A percentile compares a stretch with the other conserved stretches of the same genome.
Evolutionary conservation across 2,329 filamentous ascomycete genomes (phyloP).

Genomic region (Acrocalymma vagum): DNA sequence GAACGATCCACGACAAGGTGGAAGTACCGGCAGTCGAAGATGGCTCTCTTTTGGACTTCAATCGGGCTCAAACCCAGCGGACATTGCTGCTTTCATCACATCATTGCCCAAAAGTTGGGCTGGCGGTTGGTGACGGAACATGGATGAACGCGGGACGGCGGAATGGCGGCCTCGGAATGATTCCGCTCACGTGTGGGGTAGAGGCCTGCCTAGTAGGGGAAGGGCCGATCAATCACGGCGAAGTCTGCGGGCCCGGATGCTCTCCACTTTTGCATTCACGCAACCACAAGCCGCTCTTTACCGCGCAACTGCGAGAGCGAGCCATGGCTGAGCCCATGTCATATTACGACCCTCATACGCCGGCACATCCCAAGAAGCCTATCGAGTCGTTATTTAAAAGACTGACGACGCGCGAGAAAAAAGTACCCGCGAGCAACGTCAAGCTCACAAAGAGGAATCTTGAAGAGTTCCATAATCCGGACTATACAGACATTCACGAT

Average conservation of each 20-base stretch:
- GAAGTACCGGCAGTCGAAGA: no score
- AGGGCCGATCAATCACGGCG: slow-evolving; percentile 15
- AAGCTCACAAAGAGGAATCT: slow-evolving; percentile 38
- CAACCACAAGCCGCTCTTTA: slow-evolving; percentile 40
- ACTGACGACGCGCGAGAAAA: slow-evolving; percentile 22
- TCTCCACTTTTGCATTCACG: slow-evolving; percentile 29
- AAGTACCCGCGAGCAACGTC: slow-evolving; percentile 30
- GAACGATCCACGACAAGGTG: no score
- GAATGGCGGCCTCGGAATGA: no score
- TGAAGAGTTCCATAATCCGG: slow-evolving; percentile 34
- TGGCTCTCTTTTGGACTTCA: no score
- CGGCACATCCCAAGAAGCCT: slow-evolving; percentile 29
- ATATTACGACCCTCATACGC: slow-evolving; percentile 35
- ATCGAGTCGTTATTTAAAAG: slow-evolving; percentile 26
- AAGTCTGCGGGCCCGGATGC: slow-evolving; percentile 7
- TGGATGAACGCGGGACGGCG: slow-evolving; percentile 25
- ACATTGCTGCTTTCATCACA: slow-evolving; percentile 18
- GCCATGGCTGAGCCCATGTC: slow-evolving; percentile 24
- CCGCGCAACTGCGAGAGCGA: slow-evolving; percentile 26
- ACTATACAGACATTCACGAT: slow-evolving; percentile 55
- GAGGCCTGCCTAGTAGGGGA: no score
- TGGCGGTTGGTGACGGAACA: slow-evolving; percentile 35
- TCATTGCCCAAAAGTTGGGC: slow-evolving; percentile 11
- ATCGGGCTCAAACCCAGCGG: no score
- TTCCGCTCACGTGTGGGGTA: slow-evolving; percentile 39